Base-by-base conservation (phyloP, 805 yeast genomes). In the Saccharomyces mikatae region DNA sequence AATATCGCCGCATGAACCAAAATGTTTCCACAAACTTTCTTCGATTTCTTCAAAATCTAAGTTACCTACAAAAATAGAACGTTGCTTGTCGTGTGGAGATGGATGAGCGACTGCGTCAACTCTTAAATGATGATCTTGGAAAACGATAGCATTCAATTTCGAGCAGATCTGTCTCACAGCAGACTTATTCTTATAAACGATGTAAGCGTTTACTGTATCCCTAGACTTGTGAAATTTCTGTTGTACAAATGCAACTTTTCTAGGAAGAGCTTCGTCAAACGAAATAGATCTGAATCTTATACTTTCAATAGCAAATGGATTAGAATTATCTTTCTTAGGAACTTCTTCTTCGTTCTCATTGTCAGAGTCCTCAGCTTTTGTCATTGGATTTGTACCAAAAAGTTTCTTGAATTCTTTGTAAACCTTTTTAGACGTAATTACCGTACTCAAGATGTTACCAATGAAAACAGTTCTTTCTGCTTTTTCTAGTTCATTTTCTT, bases 21-120 rank as follows among this genome's bases (percentile, higher is more conserved):
- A 94, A 68, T 85, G 89, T 52, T 76, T 78, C 96, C 96, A 94
- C 36, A 94, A 75, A 32, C 82, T 78, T 69, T 94, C 99, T 71
- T 94, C 99, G 56, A 80, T 80, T 68, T 89, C 96, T 69, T 89
- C 96, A 67, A 94, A 94, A 66, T 89, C 96, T 58, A 94, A 75
- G 70, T 94, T 92, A 29, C 99, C 99, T 22, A 94, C 89, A 67
- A 94, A 94, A 26, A 94, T 81, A 24, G 92, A 84, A 55, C 90
- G 79, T 66, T 84, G 86, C 69, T 86, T 84, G 62, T 89, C 96
- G 64, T 87, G 90, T 58, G 84, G 82, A 14, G 89, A 76, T 22
- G 99, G 98, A 68, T 90, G 96, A 0, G 95, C 80, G n/a, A 91
- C 87, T 55, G 90, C 90, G 69, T 94, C 99, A 11, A 92, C 92